Base-by-base conservation (phyloP, 2,329 filamentous ascomycete species). In the Beauveria australis region DNA sequence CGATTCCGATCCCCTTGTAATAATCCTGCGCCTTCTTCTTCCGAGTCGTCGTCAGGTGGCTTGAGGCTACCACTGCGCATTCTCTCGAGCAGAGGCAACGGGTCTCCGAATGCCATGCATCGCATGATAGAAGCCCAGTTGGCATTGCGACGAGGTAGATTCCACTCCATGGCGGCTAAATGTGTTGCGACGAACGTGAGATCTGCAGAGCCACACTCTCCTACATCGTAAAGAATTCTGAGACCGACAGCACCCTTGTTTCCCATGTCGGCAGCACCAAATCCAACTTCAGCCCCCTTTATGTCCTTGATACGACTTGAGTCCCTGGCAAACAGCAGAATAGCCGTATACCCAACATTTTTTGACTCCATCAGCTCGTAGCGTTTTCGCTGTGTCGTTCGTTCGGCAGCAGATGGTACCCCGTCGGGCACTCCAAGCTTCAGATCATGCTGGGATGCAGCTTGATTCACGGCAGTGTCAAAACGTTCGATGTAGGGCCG, bases 221-320 rank as follows among this genome's bases (percentile, higher is more conserved):
- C 67, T 51, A 65, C 69, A 61, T 71, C 64, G 67, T 90, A 88
- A 16, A 84, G 80, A 48, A 94, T 74, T 40, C 92, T 81, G 63
- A 93, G 79, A 0, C 89, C 94, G 0, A 96, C 89, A 3, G 92
- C 93, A 33, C 93, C 94, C 75, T 99, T 99, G 74, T 97, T 97
- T 18, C 92, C 94, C 88, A 96, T 94, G 54, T 93, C 88, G 61
- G 86, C 87, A 1, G 92, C 73, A 0, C 94, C 94, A 53, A 97
- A 89, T 0, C 94, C 92, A 2, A 92, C 88, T 58, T 89, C 89
- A 2, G 89, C 91, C n/a, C 84, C 86, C 65, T 91, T 83, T n/a
- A 94, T 76, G 67, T 83, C 78, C 58, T 77, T 76, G 56, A 97
- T 77, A 26, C 81, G 78, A 9, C 80, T 73, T 0, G 82, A 78